A percentile compares a stretch with the other conserved stretches of the same genome.
phyloP scores from a whole-genome alignment of 2,329 filamentous ascomycete genomes.

The Fusarium transvaalense region DNA sequence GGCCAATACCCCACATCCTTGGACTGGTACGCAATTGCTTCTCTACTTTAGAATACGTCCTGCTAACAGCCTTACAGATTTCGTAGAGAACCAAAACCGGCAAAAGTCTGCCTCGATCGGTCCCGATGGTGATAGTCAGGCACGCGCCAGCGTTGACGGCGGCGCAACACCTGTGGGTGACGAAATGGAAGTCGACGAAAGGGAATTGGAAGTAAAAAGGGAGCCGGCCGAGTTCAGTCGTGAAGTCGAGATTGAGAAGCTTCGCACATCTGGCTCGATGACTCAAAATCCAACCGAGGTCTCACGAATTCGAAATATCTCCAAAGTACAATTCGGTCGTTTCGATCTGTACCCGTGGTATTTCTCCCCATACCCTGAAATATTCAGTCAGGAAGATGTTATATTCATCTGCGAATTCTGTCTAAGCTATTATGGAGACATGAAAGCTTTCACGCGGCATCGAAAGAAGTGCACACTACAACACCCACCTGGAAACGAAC shows the following conservation, averaged over 20 bases:
- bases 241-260: constrained; percentile 95
- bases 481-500: constrained; percentile 97
- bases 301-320: constrained; percentile 93
- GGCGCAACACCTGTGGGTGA: constrained; percentile 62
- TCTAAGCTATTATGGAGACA: constrained; percentile 87
- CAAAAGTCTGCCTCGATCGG: constrained; percentile 59
- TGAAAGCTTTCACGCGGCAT: constrained; percentile 86
- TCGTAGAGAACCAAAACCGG: constrained; percentile 61
- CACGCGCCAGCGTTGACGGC: constrained; percentile 58
- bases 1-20: constrained; percentile 66
- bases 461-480: constrained; percentile 89
- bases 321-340: constrained; percentile 92
- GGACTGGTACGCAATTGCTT: constrained; percentile 54
- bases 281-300: constrained; percentile 98
- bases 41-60: background rate
- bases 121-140: constrained; percentile 60
- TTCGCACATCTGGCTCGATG: constrained; percentile 96
- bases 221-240: constrained; percentile 74
- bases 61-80: constrained; percentile 53
- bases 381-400: constrained; percentile 87
- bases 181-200: constrained; percentile 69
- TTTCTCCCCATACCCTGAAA: constrained; percentile 95
- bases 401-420: constrained; percentile 99
- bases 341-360: constrained; percentile 98
- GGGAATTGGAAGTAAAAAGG: constrained; percentile 59